Percentiles rank a stretch among this genome's conserved stretches.
phyloP scores from a whole-genome alignment of 2,329 filamentous ascomycete species.

The Pseudogymnoascus sp. region DNA sequence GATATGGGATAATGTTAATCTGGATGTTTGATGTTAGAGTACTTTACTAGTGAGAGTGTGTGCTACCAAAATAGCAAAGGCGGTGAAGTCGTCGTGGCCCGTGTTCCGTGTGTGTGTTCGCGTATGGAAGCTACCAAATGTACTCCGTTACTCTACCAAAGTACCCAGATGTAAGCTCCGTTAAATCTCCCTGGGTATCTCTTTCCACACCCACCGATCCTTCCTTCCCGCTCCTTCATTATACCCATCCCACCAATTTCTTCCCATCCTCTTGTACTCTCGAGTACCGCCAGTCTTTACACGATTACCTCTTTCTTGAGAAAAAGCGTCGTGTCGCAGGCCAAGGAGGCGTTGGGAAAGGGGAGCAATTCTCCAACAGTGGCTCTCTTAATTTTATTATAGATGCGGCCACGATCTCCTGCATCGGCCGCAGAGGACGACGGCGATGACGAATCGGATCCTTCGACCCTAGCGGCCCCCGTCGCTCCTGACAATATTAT shows the following conservation, averaged over 20 bases:
- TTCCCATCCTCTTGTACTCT: neutral
- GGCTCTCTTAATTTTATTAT: slow-evolving; percentile 12
- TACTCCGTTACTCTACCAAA: neutral
- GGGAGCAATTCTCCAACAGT: slow-evolving; percentile 1
- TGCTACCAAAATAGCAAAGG: neutral
- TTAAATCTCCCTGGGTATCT: slow-evolving; percentile 5
- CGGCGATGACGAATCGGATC: slow-evolving; percentile 19
- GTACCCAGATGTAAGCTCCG: neutral
- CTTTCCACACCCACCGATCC: neutral
- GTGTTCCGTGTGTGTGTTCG: slow-evolving; percentile 3
- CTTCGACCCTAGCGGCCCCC: slow-evolving; percentile 1
- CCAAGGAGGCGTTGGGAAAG: slow-evolving; percentile 4
- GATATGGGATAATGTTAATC: neutral
- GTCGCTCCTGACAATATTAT: slow-evolving; percentile 4
- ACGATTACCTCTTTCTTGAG: neutral
- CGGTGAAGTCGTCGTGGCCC: slow-evolving; percentile 2
- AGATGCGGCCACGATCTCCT: slow-evolving; percentile 29
- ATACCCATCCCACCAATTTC: neutral
- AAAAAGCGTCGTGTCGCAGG: neutral
- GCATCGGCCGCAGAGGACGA: slow-evolving; percentile 29
- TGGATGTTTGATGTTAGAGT: neutral
- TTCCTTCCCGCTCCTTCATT: neutral
- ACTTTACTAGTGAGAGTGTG: neutral
- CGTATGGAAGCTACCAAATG: neutral
- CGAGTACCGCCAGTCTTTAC: neutral